A percentile compares a stretch with the other conserved stretches of the same genome.
phyloP scores from a whole-genome alignment of 345 rosid genomes.

The Eucalyptus paniculata region DNA sequence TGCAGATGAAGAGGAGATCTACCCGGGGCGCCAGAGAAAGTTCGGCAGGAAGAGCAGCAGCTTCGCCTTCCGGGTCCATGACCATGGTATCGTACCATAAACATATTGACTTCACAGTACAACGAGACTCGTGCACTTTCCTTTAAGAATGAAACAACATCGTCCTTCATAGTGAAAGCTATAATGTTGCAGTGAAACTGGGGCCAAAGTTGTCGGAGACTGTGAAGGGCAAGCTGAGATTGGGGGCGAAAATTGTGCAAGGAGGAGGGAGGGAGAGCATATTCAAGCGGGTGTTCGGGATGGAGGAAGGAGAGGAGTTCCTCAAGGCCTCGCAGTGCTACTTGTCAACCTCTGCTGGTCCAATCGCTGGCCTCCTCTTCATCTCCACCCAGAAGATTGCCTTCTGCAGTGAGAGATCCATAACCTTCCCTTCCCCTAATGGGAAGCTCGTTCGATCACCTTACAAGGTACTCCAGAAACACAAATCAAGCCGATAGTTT shows the following conservation, averaged over 20 bases:
- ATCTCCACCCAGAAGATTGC: constrained; percentile 19
- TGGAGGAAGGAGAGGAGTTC: constrained; percentile 16
- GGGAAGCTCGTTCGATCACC: background rate
- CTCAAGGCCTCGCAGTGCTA: constrained; percentile 39
- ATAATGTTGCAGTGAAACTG: constrained; percentile 11
- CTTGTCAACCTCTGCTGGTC: constrained; percentile 21
- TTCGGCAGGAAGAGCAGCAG: background rate
- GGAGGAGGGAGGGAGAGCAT: constrained; percentile 24
- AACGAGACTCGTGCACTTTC: background rate
- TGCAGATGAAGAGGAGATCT: background rate
- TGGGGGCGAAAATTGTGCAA: constrained; percentile 16
- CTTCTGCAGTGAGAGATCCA: constrained; percentile 20
- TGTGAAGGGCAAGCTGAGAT: constrained; percentile 21
- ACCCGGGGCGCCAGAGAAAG: background rate
- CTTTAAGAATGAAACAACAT: background rate
- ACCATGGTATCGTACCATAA: background rate
- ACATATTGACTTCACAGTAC: background rate
- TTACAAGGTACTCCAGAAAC: constrained; percentile 11
- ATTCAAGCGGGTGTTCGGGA: constrained; percentile 14
- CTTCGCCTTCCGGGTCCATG: background rate
- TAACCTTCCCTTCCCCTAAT: background rate
- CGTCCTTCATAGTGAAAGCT: background rate
- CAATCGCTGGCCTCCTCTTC: constrained; percentile 29
- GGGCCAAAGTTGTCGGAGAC: constrained; percentile 18
- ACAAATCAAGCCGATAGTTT: background rate